phyloP scores from a whole-genome alignment of 495 filamentous ascomycete genomes.

The Penicillium desertorum region DNA sequence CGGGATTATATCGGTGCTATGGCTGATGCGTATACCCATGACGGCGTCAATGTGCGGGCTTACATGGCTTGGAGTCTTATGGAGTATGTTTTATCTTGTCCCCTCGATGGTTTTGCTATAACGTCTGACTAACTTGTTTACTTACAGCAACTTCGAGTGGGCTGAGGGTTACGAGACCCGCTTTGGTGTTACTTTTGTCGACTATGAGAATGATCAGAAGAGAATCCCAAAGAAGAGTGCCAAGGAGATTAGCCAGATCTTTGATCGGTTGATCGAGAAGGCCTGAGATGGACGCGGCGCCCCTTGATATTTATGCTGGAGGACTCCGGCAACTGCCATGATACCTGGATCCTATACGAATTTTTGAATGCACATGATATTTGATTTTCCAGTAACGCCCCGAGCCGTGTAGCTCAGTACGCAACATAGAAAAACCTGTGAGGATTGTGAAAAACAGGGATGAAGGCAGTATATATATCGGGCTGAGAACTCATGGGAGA shows the following conservation, averaged over 20 bases:
- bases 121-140: constrained; percentile 14
- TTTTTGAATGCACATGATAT: constrained; percentile 2
- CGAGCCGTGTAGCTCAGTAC: background rate
- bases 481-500: background rate
- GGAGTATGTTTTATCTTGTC: constrained; percentile 48
- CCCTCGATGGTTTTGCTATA: background rate
- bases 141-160: constrained; percentile 55
- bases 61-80: constrained; percentile 83
- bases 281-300: constrained; percentile 8
- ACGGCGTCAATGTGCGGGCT: constrained; percentile 68
- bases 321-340: background rate
- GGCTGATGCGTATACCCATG: constrained; percentile 62
- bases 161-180: constrained; percentile 83
- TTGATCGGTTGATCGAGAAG: constrained; percentile 48
- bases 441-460: background rate
- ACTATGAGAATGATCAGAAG: constrained; percentile 73
- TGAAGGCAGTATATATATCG: background rate
- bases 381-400: background rate
- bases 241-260: constrained; percentile 61
- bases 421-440: background rate
- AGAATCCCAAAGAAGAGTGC: constrained; percentile 78
- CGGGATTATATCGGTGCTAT: constrained; percentile 69
- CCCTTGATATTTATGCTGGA: background rate
- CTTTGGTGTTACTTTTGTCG: constrained; percentile 76
- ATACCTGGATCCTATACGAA: background rate